phyloP scores from a whole-genome alignment of 768 basidiomycete species.

The Leccinum pellstonianum region DNA sequence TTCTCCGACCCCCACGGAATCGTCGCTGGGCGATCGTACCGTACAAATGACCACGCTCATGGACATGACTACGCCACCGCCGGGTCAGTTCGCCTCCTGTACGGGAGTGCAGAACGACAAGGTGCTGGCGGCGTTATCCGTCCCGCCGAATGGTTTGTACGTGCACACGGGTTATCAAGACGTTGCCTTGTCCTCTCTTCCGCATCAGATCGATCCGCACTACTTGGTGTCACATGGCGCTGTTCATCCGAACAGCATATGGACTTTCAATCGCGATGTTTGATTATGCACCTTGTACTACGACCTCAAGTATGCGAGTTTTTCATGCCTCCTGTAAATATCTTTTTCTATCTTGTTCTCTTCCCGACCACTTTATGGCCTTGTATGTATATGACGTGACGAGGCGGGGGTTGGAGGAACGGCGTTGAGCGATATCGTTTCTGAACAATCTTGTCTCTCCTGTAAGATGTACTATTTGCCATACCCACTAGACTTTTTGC shows the following conservation, averaged over 20 bases:
- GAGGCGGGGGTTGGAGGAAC: constrained; percentile 19
- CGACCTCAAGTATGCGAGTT: not conserved
- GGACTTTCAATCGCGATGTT: constrained; percentile 19
- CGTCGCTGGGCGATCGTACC: constrained; percentile 53
- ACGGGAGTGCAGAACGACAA: constrained; percentile 37
- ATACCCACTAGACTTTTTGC: constrained; percentile 29
- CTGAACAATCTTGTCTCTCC: constrained; percentile 20
- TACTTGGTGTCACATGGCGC: constrained; percentile 15
- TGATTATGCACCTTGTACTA: constrained; percentile 8
- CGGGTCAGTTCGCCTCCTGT: constrained; percentile 38
- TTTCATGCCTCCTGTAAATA: constrained; percentile 25
- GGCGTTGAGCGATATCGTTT: constrained; percentile 10
- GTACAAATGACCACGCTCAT: constrained; percentile 55
- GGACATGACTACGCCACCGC: constrained; percentile 41
- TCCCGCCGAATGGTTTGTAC: constrained; percentile 17
- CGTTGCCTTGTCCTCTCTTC: not conserved
- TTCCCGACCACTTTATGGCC: constrained; percentile 6
- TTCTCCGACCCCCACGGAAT: constrained; percentile 61
- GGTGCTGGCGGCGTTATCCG: constrained; percentile 19
- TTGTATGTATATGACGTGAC: constrained; percentile 25
- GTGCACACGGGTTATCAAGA: constrained; percentile 23
- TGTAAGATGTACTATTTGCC: constrained; percentile 24
- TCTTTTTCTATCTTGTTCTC: constrained; percentile 16
- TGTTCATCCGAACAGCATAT: constrained; percentile 11
- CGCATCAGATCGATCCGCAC: constrained; percentile 15